phyloP scores from a whole-genome alignment of 495 filamentous ascomycete genomes.

The Apodospora peruviana region DNA sequence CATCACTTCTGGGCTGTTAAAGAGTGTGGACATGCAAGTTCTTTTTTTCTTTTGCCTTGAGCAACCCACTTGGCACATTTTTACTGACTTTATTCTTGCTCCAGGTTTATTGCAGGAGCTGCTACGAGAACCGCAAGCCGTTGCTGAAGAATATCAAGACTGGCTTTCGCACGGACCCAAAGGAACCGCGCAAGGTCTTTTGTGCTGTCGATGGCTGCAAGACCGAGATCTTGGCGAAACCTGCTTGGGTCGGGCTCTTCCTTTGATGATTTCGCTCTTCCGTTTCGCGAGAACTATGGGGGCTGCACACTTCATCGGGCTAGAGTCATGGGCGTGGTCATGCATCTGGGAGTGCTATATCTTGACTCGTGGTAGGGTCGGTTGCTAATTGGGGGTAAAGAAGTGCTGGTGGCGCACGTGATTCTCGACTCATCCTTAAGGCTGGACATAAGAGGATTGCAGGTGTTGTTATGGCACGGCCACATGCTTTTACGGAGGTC shows the following conservation, averaged over 20 bases:
- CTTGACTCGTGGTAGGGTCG: too few relatives aligned
- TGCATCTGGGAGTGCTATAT: too few relatives aligned
- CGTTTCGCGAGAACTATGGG: too few relatives aligned
- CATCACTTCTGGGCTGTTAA: slow-evolving; percentile 48
- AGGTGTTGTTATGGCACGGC: too few relatives aligned
- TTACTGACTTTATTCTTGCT: background rate
- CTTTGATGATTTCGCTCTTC: too few relatives aligned
- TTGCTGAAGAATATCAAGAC: slow-evolving; percentile 17
- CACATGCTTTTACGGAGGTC: too few relatives aligned
- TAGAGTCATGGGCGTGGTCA: too few relatives aligned
- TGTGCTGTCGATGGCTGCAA: slow-evolving; percentile 41
- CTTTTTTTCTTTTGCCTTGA: background rate
- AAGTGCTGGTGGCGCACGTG: too few relatives aligned
- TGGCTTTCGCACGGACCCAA: slow-evolving; percentile 13
- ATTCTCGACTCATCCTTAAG: too few relatives aligned
- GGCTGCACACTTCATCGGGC: too few relatives aligned
- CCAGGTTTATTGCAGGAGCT: slow-evolving; percentile 40
- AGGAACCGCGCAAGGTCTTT: slow-evolving; percentile 15
- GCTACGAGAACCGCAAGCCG: slow-evolving; percentile 33
- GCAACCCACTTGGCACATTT: background rate
- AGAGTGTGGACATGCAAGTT: slow-evolving; percentile 43
- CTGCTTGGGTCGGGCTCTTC: slow-evolving; percentile 44
- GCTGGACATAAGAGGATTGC: too few relatives aligned
- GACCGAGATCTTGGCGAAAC: slow-evolving; percentile 30
- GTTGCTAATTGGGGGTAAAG: too few relatives aligned